Evolutionary conservation across 805 yeast genomes (phyloP).

Genomic region (Zygosaccharomyces bailii): DNA sequence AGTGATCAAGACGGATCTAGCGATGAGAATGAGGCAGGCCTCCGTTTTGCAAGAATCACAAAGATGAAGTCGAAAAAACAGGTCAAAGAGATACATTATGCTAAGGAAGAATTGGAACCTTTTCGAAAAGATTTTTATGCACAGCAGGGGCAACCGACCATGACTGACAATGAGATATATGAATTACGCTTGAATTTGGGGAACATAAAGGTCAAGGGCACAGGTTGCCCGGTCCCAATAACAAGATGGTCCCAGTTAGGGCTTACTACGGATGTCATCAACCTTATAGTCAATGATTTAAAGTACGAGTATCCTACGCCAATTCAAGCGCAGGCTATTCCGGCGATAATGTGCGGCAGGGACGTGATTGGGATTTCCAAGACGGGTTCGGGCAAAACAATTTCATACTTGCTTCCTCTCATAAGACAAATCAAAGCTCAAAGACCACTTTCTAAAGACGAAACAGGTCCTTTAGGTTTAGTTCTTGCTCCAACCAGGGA

Average conservation of each 20-base stretch:
- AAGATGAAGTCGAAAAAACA: slow-evolving; percentile 41
- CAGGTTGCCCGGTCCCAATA: slow-evolving; percentile 59
- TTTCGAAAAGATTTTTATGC: slow-evolving; percentile 61
- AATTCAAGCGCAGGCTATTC: slow-evolving; percentile 87
- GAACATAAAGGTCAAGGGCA: slow-evolving; percentile 65
- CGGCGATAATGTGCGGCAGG: slow-evolving; percentile 83
- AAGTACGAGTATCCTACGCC: slow-evolving; percentile 69
- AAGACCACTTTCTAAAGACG: slow-evolving; percentile 43
- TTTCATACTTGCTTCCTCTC: slow-evolving; percentile 81
- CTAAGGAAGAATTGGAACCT: slow-evolving; percentile 42
- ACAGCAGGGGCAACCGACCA: slow-evolving; percentile 50
- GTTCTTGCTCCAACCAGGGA: slow-evolving; percentile 91
- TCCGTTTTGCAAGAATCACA: slow-evolving; percentile 37
- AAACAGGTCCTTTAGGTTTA: slow-evolving; percentile 74
- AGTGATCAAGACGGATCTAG: slow-evolving; percentile 35
- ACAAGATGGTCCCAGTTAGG: slow-evolving; percentile 80
- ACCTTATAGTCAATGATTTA: slow-evolving; percentile 48
- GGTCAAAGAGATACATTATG: slow-evolving; percentile 29
- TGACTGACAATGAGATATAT: slow-evolving; percentile 55
- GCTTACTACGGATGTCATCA: slow-evolving; percentile 55
- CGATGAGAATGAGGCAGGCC: slow-evolving; percentile 38
- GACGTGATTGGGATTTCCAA: slow-evolving; percentile 94
- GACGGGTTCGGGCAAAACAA: slow-evolving; percentile 95
- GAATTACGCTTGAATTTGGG: slow-evolving; percentile 52
- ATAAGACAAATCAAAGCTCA: slow-evolving; percentile 81